phyloP scores from a whole-genome alignment of 192 early-diverging fungal genomes.

The Backusella circina region DNA sequence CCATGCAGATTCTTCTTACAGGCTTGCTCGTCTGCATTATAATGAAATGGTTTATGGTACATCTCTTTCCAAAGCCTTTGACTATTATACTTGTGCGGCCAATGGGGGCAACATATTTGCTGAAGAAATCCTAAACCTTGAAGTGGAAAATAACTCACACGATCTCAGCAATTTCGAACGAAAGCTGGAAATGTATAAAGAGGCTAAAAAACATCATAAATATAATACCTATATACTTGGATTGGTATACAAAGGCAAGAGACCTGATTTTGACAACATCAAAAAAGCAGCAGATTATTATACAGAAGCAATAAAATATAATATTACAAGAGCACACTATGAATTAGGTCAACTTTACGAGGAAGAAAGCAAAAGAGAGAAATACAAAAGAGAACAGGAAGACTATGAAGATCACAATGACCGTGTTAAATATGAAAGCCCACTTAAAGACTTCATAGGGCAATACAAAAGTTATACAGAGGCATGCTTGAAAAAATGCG shows the following conservation, averaged over 20 bases:
- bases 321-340: background rate
- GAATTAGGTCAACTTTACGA: background rate
- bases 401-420: background rate
- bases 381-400: background rate
- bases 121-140: background rate
- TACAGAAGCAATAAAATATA: background rate
- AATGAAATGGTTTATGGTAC: accelerated
- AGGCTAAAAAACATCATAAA: background rate
- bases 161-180: background rate
- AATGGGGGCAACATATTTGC: background rate
- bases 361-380: background rate
- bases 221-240: background rate
- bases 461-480: background rate
- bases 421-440: background rate
- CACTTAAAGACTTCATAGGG: background rate
- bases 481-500: background rate
- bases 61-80: background rate
- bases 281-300: background rate
- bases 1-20: background rate
- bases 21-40: background rate
- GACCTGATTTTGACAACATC: background rate
- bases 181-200: background rate
- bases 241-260: background rate
- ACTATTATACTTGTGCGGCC: background rate
- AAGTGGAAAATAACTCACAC: background rate